These are phyloP conservation scores for Calvatia gigantea DNA, from an alignment of 768 basidiomycete species.

Conservation along the genomic window DNA sequence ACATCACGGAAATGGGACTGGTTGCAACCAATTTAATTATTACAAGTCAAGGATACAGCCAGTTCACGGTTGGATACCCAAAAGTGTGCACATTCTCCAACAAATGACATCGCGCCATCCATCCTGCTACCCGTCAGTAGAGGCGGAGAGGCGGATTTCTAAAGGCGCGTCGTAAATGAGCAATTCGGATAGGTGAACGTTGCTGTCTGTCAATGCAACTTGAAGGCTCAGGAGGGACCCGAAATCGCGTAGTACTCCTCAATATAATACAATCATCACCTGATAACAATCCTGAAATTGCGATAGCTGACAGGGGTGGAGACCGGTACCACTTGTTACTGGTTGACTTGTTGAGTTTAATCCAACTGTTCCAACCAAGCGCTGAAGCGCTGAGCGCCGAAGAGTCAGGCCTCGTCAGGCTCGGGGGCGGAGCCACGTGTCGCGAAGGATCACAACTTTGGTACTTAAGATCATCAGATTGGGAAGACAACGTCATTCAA, in stretches of 20 bases:
- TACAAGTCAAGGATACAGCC: too few relatives aligned
- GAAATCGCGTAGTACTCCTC: not conserved
- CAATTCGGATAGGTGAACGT: too few relatives aligned
- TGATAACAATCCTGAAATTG: not conserved
- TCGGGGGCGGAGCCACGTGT: not conserved
- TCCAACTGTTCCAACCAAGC: not conserved
- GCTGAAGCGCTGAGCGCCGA: too few relatives aligned
- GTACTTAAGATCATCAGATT: not conserved
- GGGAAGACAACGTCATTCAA: not conserved
- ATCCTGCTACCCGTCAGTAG: too few relatives aligned
- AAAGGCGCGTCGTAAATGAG: too few relatives aligned
- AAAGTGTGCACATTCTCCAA: too few relatives aligned
- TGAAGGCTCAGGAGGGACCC: not conserved
- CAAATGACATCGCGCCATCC: too few relatives aligned
- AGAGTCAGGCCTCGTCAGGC: too few relatives aligned
- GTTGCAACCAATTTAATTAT: too few relatives aligned
- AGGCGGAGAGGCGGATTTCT: too few relatives aligned
- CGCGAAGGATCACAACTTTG: not conserved
- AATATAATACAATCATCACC: not conserved
- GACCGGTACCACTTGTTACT: not conserved
- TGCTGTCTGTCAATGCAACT: not conserved
- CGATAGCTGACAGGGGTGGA: not conserved
- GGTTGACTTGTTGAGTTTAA: not conserved
- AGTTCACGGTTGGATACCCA: too few relatives aligned
- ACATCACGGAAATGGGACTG: not conserved